A percentile compares a stretch with the other conserved stretches of the same genome.
phyloP scores from a whole-genome alignment of 2,329 filamentous ascomycete species.

The Polytolypa hystricis region DNA sequence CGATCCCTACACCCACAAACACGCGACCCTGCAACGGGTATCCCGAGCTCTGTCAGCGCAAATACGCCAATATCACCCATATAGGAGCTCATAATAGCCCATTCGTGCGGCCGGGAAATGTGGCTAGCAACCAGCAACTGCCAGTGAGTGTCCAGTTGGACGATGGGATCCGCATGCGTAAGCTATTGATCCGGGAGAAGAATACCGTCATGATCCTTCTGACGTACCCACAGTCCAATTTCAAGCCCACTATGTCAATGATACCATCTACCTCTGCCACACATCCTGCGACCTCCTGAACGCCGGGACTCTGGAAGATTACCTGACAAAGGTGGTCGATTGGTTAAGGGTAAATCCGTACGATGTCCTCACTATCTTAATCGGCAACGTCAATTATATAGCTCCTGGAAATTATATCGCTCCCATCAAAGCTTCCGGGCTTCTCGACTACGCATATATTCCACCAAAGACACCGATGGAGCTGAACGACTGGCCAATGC shows the following conservation, averaged over 20 bases:
- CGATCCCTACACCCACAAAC: conserved; percentile 46
- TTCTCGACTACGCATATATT: conserved; percentile 61
- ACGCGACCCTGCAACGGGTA: conserved; percentile 72
- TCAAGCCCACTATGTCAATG: conserved; percentile 46
- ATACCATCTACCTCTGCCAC: conserved; percentile 68
- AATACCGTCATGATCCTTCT: too few relatives aligned
- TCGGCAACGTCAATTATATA: conserved; percentile 75
- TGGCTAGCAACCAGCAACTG: conserved; percentile 64
- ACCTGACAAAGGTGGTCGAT: conserved; percentile 54
- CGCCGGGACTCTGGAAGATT: conserved; percentile 63
- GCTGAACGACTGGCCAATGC: conserved; percentile 69
- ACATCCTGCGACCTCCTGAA: conserved; percentile 73
- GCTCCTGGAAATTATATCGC: conserved; percentile 51
- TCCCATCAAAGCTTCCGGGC: conserved; percentile 59
- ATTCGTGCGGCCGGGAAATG: conserved; percentile 58
- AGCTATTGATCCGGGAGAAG: too few relatives aligned
- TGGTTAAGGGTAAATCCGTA: conserved; percentile 73
- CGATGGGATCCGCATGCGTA: conserved; percentile 54
- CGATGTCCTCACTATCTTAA: conserved; percentile 76
- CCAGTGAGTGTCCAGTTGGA: conserved; percentile 60
- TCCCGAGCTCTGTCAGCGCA: conserved; percentile 62
- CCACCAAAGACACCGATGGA: conserved; percentile 61
- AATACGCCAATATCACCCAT: conserved; percentile 72
- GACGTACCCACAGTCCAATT: conserved; percentile 42
- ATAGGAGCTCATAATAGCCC: conserved; percentile 73